phyloP scores from a whole-genome alignment of 129 eudicot genomes.

The Arctium lappa region DNA sequence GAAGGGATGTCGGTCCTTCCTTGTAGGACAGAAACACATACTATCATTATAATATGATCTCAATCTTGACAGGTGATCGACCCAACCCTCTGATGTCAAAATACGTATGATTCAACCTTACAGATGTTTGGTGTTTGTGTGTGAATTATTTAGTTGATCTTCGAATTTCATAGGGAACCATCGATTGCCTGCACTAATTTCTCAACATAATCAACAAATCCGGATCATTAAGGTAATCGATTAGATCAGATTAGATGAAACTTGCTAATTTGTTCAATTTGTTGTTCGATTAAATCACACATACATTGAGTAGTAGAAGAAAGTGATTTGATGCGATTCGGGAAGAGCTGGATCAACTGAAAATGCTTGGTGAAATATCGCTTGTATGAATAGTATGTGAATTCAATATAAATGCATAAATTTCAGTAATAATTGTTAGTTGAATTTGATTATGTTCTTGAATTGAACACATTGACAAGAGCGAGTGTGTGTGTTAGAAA shows the following conservation, averaged over 20 bases:
- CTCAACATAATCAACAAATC: constrained; percentile 38
- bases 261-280: background rate
- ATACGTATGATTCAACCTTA: no score
- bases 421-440: background rate
- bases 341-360: constrained; percentile 75
- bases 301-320: background rate
- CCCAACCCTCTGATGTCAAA: no score
- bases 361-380: constrained; percentile 63
- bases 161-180: constrained; percentile 34
- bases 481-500: background rate
- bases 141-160: background rate
- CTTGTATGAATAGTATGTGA: constrained; percentile 68
- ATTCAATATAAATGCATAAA: background rate
- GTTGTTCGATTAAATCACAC: constrained; percentile 2
- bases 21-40: no score
- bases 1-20: no score
- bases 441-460: background rate
- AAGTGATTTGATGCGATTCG: constrained; percentile 24
- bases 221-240: constrained; percentile 29
- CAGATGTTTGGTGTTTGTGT: no score
- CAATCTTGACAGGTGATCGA: no score
- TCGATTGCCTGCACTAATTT: constrained; percentile 31
- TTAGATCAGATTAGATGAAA: background rate
- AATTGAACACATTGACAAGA: background rate
- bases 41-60: no score